These are phyloP conservation scores for Babesia sp. DNA, from an alignment of 169 alveolate genomes.

Conservation along the genomic window DNA sequence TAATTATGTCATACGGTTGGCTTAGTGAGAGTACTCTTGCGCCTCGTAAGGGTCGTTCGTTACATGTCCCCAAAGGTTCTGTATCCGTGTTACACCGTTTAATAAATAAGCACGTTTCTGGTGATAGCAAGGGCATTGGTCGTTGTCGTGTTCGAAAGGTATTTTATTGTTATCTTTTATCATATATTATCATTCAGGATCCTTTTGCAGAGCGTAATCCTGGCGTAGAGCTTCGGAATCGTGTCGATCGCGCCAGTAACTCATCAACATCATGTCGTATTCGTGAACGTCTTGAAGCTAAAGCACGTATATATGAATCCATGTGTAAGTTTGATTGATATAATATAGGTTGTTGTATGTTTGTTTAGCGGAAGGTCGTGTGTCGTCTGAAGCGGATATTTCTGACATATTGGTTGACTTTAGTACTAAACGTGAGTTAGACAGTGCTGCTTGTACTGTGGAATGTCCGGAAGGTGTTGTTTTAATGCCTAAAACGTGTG, in stretches of 20 bases:
- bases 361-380: constrained; percentile 32
- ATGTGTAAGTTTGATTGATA: constrained; percentile 32
- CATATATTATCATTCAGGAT: constrained; percentile 10
- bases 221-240: constrained; percentile 67
- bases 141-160: too few species aligned
- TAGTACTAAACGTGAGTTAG: constrained; percentile 35
- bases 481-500: neutral
- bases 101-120: constrained; percentile 42
- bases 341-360: neutral
- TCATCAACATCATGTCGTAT: constrained; percentile 10
- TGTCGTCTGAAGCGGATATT: constrained; percentile 14
- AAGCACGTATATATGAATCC: constrained; percentile 47
- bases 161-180: neutral
- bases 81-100: constrained; percentile 23
- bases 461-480: neutral
- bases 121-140: too few species aligned
- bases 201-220: constrained; percentile 54
- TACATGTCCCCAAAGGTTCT: constrained; percentile 61
- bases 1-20: constrained; percentile 68
- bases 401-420: constrained; percentile 56
- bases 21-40: constrained; percentile 69
- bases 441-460: constrained; percentile 25
- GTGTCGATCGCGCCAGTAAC: constrained; percentile 46
- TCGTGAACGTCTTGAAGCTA: constrained; percentile 46
- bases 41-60: constrained; percentile 46